Base-by-base conservation (phyloP, 2,329 filamentous ascomycete genomes). In the Talaromyces albobiverticillius region DNA sequence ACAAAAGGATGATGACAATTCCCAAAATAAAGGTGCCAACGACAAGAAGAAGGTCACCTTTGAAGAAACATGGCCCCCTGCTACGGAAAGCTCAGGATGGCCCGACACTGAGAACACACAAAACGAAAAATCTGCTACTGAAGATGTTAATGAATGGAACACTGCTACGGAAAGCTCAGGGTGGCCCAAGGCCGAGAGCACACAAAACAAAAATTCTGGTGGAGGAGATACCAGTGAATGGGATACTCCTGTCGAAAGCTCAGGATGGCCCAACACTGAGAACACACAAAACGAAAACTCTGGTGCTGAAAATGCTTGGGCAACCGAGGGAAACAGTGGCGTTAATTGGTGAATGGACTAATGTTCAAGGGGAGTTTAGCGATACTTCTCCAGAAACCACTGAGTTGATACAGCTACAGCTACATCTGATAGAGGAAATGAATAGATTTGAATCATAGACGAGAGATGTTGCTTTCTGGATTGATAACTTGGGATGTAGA, bases 11-110 rank as follows among this genome's bases (percentile, higher is more conserved):
- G 38, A 46, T 10, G 31, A 38, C 23, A 41, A 38, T 14, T 22
- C 26, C 11, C 25, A 34, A 16, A n/a, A 36, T 20, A 13, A 26
- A 45, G 31, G 13, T 18, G 25, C 38, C 29, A 46, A 40, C 20
- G 18, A 29, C 41, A 46, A 52, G 41, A 46, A 52, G 9, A 29
- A 46, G 25, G 50, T 51, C 7, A 20, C 29, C 9, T 51, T 51
- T 32, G 22, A 18, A 18, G 18, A 26, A 11, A 3, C 5, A n/a
- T n/a, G n/a, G n/a, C n/a, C n/a, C n/a, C n/a, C n/a, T n/a, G n/a
- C n/a, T n/a, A n/a, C n/a, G n/a, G n/a, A n/a, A n/a, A n/a, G n/a
- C n/a, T n/a, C n/a, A n/a, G n/a, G n/a, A n/a, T n/a, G n/a, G n/a
- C n/a, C n/a, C 5, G 10, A 29, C 26, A 29, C 26, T 29, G 26